These are phyloP conservation scores for Nicotiana otophora DNA, from an alignment of 257 asterid genomes.

Conservation along the genomic window DNA sequence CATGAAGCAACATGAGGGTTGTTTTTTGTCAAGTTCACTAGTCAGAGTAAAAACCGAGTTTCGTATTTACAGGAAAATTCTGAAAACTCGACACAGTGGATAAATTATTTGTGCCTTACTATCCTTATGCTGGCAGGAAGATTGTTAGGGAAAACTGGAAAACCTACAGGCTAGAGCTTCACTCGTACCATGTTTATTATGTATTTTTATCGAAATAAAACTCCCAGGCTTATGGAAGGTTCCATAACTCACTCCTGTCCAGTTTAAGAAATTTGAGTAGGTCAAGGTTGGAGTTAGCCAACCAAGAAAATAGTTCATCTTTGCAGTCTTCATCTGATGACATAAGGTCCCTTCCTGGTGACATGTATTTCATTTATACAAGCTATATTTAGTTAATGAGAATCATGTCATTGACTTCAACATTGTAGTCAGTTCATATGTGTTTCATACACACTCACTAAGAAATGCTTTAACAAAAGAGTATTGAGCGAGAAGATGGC, in stretches of 20 bases:
- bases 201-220: too few species aligned
- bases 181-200: not conserved
- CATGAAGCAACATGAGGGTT: not conserved
- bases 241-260: too few species aligned
- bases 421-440: not conserved
- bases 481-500: not conserved
- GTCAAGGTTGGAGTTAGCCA: not conserved
- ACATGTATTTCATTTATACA: not conserved
- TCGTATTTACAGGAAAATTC: not conserved
- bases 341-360: not conserved
- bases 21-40: not conserved
- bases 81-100: not conserved
- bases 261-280: not conserved
- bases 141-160: not conserved
- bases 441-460: not conserved
- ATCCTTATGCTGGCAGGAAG: not conserved
- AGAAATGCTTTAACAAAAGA: not conserved
- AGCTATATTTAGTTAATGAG: not conserved
- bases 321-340: not conserved
- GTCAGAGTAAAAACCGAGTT: not conserved
- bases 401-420: not conserved
- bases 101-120: not conserved
- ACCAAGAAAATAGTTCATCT: not conserved
- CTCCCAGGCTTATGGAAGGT: too few species aligned
- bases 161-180: not conserved